Percentiles rank a stretch among this genome's conserved stretches.
Conservation (phyloP, 176 grass and related monocot species). For the Eremochloa ophiuroides region DNA sequence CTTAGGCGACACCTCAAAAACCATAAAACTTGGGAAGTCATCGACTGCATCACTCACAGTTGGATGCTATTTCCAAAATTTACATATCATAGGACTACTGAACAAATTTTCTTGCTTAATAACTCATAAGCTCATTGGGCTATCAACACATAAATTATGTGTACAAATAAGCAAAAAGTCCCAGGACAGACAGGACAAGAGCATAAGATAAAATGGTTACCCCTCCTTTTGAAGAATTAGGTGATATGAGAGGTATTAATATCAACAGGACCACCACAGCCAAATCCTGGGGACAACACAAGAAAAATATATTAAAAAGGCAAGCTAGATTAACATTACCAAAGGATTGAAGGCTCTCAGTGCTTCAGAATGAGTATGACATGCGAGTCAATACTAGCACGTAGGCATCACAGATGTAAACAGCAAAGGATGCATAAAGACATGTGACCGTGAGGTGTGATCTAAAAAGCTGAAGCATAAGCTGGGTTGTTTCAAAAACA, state of each 20-base stretch:
- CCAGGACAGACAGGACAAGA: slow-evolving; percentile 8
- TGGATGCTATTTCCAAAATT: neutral
- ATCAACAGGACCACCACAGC: slow-evolving; percentile 97
- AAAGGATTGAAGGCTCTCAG: neutral
- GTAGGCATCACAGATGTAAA: neutral
- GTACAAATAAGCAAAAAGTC: slow-evolving; percentile 14
- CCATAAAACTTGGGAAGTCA: neutral
- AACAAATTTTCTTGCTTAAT: neutral
- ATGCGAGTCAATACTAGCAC: neutral
- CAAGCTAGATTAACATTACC: slow-evolving; percentile 1
- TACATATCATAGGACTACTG: neutral
- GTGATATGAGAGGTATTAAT: slow-evolving; percentile 94
- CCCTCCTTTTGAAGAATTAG: slow-evolving; percentile 99
- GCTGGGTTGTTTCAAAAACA: neutral
- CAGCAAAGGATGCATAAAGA: neutral
- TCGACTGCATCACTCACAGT: neutral
- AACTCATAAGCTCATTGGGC: neutral
- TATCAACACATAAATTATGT: slow-evolving; percentile 10
- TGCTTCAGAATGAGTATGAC: neutral
- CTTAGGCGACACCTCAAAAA: neutral
- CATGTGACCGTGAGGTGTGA: neutral
- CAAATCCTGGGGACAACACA: slow-evolving; percentile 63
- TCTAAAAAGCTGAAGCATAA: slow-evolving; percentile 14
- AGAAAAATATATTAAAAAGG: slow-evolving; percentile 28
- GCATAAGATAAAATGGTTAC: slow-evolving; percentile 53